Conservation (phyloP, 805 yeast species). For the Yarrowia divulgata region DNA sequence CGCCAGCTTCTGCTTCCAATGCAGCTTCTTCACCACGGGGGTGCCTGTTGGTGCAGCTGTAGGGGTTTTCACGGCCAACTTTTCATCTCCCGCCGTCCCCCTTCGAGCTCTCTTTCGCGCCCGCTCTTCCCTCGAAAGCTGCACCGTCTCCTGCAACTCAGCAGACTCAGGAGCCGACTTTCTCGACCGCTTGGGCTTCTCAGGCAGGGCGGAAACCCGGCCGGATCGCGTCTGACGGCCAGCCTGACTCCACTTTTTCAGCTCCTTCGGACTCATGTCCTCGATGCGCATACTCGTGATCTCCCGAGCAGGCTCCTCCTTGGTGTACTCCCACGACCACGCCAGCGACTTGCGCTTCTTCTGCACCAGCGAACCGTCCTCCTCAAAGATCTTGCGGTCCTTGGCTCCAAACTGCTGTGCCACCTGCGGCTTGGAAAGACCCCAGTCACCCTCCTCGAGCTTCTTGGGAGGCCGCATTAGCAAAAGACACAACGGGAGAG, state of each 20-base stretch:
- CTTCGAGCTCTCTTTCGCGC: constrained; percentile 7
- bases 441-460: constrained; percentile 5
- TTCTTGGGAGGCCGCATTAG: constrained; percentile 19
- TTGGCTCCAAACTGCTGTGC: constrained; percentile 12
- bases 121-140: neutral
- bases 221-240: constrained; percentile 17
- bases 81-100: neutral
- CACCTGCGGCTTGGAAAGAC: constrained; percentile 10
- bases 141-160: neutral
- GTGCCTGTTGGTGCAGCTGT: neutral
- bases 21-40: constrained; percentile 5
- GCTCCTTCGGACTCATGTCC: constrained; percentile 22
- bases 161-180: constrained; percentile 21
- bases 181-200: constrained; percentile 1
- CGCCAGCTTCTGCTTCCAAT: constrained; percentile 14
- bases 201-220: neutral
- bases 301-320: constrained; percentile 25
- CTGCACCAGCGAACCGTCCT: constrained; percentile 13
- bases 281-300: constrained; percentile 25
- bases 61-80: too few species aligned
- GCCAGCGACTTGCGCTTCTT: constrained; percentile 21
- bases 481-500: constrained; percentile 10
- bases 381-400: constrained; percentile 18
- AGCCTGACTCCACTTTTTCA: constrained; percentile 15
- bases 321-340: constrained; percentile 36